Base-by-base conservation (phyloP, 306 rosid species). In the Acacia acuminata region DNA sequence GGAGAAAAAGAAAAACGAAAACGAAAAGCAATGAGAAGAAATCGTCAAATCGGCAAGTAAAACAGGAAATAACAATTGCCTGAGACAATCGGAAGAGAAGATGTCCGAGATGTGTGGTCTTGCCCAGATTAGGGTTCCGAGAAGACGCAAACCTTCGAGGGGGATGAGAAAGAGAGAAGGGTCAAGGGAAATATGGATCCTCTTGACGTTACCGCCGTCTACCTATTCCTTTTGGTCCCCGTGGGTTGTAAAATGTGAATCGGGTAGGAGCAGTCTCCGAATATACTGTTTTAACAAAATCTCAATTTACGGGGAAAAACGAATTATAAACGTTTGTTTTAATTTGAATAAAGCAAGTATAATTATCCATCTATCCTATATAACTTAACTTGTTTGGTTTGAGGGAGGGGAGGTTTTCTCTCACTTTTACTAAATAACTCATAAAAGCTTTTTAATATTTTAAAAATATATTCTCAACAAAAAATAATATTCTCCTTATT, bases 81-180 rank as follows among this genome's bases (percentile, higher is more conserved):
- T 81, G 86, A 75, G 65, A 77, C 63, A 64, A 47, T 53, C 40
- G 45, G 56, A 75, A 64, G 51, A 47, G 13, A 43, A 73, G 50
- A 36, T 32, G 69, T 32, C 42, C 19, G 81, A 55, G 19, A 19
- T 5, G n/a, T 2, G 47, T 30, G 45, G 63, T 47, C 22, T 27
- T 65, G 20, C 38, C 55, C 67, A 64, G 78, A 77, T 86, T 88
- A 88, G 94, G 91, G 94, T 84, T 87, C 78, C 50, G 27, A 25
- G 74, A 60, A 10, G 58, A 58, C 40, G 63, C 43, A 30, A 47
- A 2, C 2, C 2, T 27, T 15, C 51, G 42, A 72, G n/a, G 27
- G 7, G 15, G 42, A 25, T 25, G 53, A 16, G 27, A 47, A 19
- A 16, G 24, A 4, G n/a, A 36, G 40, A 42, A 68, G 3, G 75